These are phyloP conservation scores for Trichoderma sp. DNA, from an alignment of 2,329 filamentous ascomycete genomes.

Conservation along the genomic window DNA sequence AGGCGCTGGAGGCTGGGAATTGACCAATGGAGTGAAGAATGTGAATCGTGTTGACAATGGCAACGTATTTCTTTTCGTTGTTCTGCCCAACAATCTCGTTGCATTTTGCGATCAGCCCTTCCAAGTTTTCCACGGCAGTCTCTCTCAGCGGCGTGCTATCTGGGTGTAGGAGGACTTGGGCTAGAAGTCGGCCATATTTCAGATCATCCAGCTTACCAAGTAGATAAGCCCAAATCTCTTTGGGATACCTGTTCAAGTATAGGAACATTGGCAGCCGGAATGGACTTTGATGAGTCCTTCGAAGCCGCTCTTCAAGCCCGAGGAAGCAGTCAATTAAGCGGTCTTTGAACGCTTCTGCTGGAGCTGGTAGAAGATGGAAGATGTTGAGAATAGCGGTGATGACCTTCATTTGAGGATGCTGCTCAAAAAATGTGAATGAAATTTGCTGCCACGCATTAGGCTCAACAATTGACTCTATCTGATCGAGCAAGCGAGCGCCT, in stretches of 20 bases:
- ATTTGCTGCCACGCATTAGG: conserved; percentile 78
- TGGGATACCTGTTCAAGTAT: conserved; percentile 90
- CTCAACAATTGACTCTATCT: conserved; percentile 89
- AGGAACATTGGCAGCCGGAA: conserved; percentile 89
- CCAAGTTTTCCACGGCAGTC: conserved; percentile 71
- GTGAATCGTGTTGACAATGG: conserved; percentile 85
- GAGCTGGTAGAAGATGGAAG: conserved; percentile 90
- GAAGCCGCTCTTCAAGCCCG: conserved; percentile 79
- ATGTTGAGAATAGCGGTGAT: conserved; percentile 95
- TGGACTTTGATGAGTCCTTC: conserved; percentile 85
- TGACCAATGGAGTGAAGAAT: conserved; percentile 77
- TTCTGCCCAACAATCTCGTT: conserved; percentile 64
- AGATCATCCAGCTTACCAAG: conserved; percentile 78
- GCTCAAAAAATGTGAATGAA: conserved; percentile 93
- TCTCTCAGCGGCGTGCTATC: conserved; percentile 75
- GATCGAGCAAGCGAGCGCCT: conserved; percentile 86
- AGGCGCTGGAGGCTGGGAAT: conserved; percentile 61
- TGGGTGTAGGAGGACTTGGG: conserved; percentile 77
- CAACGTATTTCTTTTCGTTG: conserved; percentile 67
- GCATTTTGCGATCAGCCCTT: conserved; percentile 68
- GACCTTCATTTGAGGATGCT: conserved; percentile 89
- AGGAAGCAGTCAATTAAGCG: conserved; percentile 88
- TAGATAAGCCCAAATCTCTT: conserved; percentile 82
- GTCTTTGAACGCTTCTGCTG: conserved; percentile 88
- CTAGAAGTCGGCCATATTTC: conserved; percentile 86